Evolutionary conservation across 2,329 filamentous ascomycete genomes (phyloP), one percentile per base, ranked within the genome.

Genomic region (Paraphaeosphaeria sporulosa): DNA sequence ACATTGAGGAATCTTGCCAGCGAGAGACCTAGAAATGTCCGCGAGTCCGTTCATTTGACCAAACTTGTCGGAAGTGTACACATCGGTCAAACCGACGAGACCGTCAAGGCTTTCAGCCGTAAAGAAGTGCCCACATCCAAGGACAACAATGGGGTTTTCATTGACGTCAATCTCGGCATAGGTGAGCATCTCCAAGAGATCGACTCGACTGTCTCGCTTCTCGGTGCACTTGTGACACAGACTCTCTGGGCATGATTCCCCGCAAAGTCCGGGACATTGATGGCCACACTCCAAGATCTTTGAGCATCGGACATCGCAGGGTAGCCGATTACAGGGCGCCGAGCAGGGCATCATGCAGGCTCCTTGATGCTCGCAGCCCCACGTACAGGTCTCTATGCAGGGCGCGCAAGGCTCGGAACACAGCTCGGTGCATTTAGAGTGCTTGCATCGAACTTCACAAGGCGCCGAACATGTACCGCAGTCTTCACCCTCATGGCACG

Each of bases 311-410:
- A 67, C 51, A 21, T 71, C 55, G 56, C 74, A 78, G 2, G 75
- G 75, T 2, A 78, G 59, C 3, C 69, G 50, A 42, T 71, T 67
- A 49, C 72, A 78, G 0, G 73, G 73, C 2, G 68, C 70, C 3
- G 75, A 68, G 56, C 78, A 80, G 3, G 72, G 76, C 64, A 78
- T 74, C 0, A 65, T 67, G 49, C 78, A 80, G 5, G 52, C 9
- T 32, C 66, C 66, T 50, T 67, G 62, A 55, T 81, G 78, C 25
- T 68, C 64, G 49, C 78, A 81, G 9, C 61, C 49, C 67, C 76
- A 77, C 1, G 64, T 58, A 32, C 78, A 81, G 32, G 50, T 57
- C 32, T 77, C 70, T 2, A 69, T 48, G 40, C 79, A 81, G 3
- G 73, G 72, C 1, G 69, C 64, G 25, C 74, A 75, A 51, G 77